These are phyloP conservation scores for Salix udensis DNA, from an alignment of 345 rosid species.

Conservation along the genomic window DNA sequence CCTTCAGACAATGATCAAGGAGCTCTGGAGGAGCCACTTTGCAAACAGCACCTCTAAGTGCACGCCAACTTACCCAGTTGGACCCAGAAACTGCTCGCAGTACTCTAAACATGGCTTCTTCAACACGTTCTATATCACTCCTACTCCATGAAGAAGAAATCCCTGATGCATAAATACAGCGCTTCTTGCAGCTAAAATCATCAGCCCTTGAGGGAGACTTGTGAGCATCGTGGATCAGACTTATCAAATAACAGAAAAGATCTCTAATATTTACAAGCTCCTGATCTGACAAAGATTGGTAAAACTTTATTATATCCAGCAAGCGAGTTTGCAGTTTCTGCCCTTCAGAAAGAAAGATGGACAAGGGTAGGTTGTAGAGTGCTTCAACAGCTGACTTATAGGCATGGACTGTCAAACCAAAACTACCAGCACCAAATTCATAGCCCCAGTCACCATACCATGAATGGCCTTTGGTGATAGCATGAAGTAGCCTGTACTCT, in stretches of 20 bases:
- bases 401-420: slow-evolving; percentile 44
- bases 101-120: slow-evolving; percentile 58
- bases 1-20: slow-evolving; percentile 56
- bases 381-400: slow-evolving; percentile 48
- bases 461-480: slow-evolving; percentile 47
- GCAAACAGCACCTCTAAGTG: slow-evolving; percentile 58
- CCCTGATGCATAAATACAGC: slow-evolving; percentile 4
- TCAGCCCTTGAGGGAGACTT: slow-evolving; percentile 33
- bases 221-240: slow-evolving; percentile 39
- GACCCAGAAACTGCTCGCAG: slow-evolving; percentile 55
- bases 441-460: slow-evolving; percentile 83
- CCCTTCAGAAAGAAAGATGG: slow-evolving; percentile 34
- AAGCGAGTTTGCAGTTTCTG: slow-evolving; percentile 32
- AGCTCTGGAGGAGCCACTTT: slow-evolving; percentile 48
- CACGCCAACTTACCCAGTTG: slow-evolving; percentile 59
- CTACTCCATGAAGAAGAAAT: slow-evolving; percentile 37
- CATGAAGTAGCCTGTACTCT: slow-evolving; percentile 63
- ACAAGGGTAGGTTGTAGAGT: slow-evolving; percentile 43
- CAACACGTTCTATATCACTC: slow-evolving; percentile 43
- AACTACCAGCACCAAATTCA: slow-evolving; percentile 67
- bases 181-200: slow-evolving; percentile 29
- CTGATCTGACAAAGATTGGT: slow-evolving; percentile 46
- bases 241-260: slow-evolving; percentile 46
- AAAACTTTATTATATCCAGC: slow-evolving; percentile 36
- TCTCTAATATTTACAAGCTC: slow-evolving; percentile 53